Base-by-base conservation (phyloP, 148 eudicot genomes). In the Rhododendron griersonianum region DNA sequence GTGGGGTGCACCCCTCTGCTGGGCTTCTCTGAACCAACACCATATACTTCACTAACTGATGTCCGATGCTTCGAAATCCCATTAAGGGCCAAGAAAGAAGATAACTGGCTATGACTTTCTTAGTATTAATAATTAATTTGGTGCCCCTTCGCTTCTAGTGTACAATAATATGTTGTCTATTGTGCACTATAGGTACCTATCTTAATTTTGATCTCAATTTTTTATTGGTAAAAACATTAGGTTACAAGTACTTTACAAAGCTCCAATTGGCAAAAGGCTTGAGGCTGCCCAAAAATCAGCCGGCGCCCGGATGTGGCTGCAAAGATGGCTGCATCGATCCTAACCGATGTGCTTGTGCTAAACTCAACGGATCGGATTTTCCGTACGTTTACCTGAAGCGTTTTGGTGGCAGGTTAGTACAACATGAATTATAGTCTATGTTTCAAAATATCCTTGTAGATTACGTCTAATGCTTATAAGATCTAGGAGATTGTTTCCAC, bases 331-430 rank as follows among this genome's bases (percentile, higher is more conserved):
- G 99, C 81, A 87, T 47, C 21, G 92, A 95, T 89, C 92, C 99
- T 1, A 87, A 83, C 44, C 86, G 82, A 25, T 96, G 99, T 87
- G 90, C 94, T 57, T 96, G 99, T 92, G 98, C 96, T 14, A 86
- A 90, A 87, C 92, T 91, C 11, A 96, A 96, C 84, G 95, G 95
- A 16, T 87, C 91, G 13, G 99, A 96, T 75, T 96, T 96, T 59
- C 98, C 99, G 0, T 96, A 96, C 84, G 99, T 55, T 55, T 55
- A 55, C 61, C 4, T 96, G 44, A 93, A 93, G 7, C 89, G 90
- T 16, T 92, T 91, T 88, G 98, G 98, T 87, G 98, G 98, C 85
- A 94, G 99, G 99, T 97, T 41, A 48, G 35, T 41, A 73, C 55
- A 61, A n/a, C 9, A 41, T 13, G 16, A 37, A 41, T 23, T 55